phyloP scores from a whole-genome alignment of 768 basidiomycete species.

The Obba rivulosa region DNA sequence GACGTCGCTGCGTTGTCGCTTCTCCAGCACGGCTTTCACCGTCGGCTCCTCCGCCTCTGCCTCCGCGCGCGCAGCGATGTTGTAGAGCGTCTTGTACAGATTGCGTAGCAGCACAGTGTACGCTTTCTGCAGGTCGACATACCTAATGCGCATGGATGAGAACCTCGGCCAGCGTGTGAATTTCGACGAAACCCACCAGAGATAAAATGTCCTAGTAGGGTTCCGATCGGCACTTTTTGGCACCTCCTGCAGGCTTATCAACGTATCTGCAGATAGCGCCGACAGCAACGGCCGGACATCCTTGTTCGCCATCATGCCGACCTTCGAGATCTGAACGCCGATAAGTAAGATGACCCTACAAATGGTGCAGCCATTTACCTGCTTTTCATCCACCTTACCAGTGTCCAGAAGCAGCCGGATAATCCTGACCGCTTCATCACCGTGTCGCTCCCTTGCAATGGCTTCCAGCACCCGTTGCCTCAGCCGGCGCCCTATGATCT shows the following conservation, averaged over 20 bases:
- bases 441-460: conserved; percentile 77
- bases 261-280: conserved; percentile 69
- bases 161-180: background rate
- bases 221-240: conserved; percentile 88
- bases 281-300: conserved; percentile 80
- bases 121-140: conserved; percentile 80
- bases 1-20: conserved; percentile 79
- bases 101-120: conserved; percentile 71
- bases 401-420: conserved; percentile 71
- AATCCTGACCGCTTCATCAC: conserved; percentile 77
- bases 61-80: conserved; percentile 68
- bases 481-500: conserved; percentile 60
- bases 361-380: conserved; percentile 38
- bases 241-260: conserved; percentile 91
- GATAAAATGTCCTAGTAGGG: conserved; percentile 83
- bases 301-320: conserved; percentile 88
- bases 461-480: conserved; percentile 70
- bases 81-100: conserved; percentile 88
- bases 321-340: conserved; percentile 71
- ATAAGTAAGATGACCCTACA: background rate
- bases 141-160: conserved; percentile 46
- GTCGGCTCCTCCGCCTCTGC: conserved; percentile 66
- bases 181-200: conserved; percentile 55
- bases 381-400: conserved; percentile 94
- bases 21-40: conserved; percentile 70